phyloP scores from a whole-genome alignment of 169 alveolate genomes.

The Plasmodium vivax region DNA sequence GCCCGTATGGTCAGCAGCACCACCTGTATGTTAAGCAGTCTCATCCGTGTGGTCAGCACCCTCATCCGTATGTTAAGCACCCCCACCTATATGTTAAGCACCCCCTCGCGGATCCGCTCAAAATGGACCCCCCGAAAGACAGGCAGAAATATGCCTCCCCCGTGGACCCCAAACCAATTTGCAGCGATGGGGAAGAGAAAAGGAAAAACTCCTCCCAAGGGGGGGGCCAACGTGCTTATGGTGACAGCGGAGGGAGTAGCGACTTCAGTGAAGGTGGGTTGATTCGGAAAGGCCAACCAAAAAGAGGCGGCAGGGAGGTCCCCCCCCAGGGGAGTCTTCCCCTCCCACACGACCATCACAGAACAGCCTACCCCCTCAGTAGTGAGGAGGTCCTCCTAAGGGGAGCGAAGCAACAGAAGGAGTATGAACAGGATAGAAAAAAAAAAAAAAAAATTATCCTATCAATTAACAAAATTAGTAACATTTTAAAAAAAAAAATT shows the following conservation, averaged over 20 bases:
- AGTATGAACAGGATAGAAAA: background rate
- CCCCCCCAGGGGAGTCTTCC: background rate
- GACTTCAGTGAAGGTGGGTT: background rate
- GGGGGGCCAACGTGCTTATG: background rate
- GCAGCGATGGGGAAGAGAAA: background rate
- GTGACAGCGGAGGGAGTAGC: background rate
- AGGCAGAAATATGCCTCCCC: background rate
- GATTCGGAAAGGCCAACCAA: background rate
- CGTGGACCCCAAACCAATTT: background rate
- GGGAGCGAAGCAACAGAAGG: background rate
- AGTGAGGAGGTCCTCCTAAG: background rate
- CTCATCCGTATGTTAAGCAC: background rate
- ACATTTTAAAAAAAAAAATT: background rate
- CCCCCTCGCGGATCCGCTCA: background rate
- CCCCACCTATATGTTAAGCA: background rate
- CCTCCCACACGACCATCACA: background rate
- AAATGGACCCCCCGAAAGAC: background rate
- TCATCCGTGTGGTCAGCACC: background rate
- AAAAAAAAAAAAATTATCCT: constrained; percentile 15
- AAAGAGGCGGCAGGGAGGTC: background rate
- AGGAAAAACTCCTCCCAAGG: background rate
- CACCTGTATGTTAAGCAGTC: background rate
- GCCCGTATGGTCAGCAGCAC: background rate
- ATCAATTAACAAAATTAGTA: background rate
- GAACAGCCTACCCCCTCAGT: background rate